Percentiles rank a stretch among this genome's conserved stretches.
phyloP scores from a whole-genome alignment of 2,329 filamentous ascomycete species.

The Neofusicoccum sp. region DNA sequence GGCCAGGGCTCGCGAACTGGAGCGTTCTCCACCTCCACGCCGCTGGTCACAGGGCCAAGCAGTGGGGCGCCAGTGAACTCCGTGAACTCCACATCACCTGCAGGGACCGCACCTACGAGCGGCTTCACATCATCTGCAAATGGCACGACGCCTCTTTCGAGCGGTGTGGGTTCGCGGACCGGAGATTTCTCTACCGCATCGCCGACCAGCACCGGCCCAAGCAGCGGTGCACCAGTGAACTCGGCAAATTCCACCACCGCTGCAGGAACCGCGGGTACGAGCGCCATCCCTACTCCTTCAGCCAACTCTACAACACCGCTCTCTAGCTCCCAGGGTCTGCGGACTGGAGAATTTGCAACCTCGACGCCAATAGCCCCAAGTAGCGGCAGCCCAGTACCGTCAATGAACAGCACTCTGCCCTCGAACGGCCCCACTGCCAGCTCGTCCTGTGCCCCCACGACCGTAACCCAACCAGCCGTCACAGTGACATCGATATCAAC shows the following conservation, averaged over 20 bases:
- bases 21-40: background rate
- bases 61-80: background rate
- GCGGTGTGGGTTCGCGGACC: background rate
- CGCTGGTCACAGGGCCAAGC: background rate
- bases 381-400: background rate
- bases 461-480: background rate
- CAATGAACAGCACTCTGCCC: slow-evolving; percentile 2
- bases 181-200: slow-evolving; percentile 2
- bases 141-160: background rate
- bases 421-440: background rate
- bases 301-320: slow-evolving; percentile 21
- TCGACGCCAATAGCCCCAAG: background rate
- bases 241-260: slow-evolving; percentile 21
- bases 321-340: slow-evolving; percentile 12
- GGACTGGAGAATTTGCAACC: background rate
- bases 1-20: background rate
- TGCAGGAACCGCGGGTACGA: slow-evolving; percentile 10
- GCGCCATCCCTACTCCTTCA: slow-evolving; percentile 20
- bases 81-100: background rate
- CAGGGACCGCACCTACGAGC: slow-evolving; percentile 15
- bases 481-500: slow-evolving; percentile 21
- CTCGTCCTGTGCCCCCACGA: background rate
- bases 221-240: slow-evolving; percentile 18
- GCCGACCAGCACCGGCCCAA: background rate
- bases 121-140: slow-evolving; percentile 17